These are phyloP conservation scores for Hortiboletus rubellus DNA, from an alignment of 1,284 basidiomycete species.

Conservation along the genomic window DNA sequence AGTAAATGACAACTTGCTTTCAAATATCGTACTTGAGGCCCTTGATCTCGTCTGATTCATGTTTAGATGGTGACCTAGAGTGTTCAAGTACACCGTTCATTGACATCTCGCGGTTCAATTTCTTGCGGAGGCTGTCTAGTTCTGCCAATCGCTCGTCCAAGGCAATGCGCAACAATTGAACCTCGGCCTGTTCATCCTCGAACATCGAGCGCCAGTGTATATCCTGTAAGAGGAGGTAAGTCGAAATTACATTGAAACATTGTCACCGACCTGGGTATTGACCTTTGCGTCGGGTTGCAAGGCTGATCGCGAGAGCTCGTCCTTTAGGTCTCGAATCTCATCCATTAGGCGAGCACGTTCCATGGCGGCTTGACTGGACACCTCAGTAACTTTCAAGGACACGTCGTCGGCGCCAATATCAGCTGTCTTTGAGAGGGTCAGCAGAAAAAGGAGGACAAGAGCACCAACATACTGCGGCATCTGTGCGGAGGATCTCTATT, in stretches of 20 bases:
- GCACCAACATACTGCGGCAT: conserved; percentile 63
- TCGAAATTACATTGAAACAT: conserved; percentile 17
- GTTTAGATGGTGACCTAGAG: conserved; percentile 42
- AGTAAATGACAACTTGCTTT: conserved; percentile 1
- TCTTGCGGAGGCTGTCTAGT: conserved; percentile 59
- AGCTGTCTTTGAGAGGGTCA: conserved; percentile 26
- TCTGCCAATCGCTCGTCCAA: conserved; percentile 52
- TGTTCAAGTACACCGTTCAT: conserved; percentile 43
- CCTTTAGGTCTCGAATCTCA: conserved; percentile 54
- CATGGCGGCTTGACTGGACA: conserved; percentile 42
- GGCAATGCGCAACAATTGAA: conserved; percentile 38
- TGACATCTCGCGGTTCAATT: conserved; percentile 53
- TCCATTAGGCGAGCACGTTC: conserved; percentile 51
- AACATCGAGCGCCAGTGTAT: conserved; percentile 40
- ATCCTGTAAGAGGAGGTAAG: conserved; percentile 23
- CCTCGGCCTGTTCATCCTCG: conserved; percentile 39
- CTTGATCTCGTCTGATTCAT: conserved; percentile 64
- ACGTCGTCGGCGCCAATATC: conserved; percentile 30
- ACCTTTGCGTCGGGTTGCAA: conserved; percentile 10
- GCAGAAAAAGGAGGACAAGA: neutral
- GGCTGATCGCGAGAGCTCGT: conserved; percentile 37
- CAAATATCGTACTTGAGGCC: conserved; percentile 65
- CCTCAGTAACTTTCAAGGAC: conserved; percentile 38
- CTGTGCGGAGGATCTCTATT: conserved; percentile 79
- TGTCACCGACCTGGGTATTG: conserved; percentile 16